Base-by-base conservation (phyloP, 1,139 yeast genomes). In the Nakaseomyces delphensis region DNA sequence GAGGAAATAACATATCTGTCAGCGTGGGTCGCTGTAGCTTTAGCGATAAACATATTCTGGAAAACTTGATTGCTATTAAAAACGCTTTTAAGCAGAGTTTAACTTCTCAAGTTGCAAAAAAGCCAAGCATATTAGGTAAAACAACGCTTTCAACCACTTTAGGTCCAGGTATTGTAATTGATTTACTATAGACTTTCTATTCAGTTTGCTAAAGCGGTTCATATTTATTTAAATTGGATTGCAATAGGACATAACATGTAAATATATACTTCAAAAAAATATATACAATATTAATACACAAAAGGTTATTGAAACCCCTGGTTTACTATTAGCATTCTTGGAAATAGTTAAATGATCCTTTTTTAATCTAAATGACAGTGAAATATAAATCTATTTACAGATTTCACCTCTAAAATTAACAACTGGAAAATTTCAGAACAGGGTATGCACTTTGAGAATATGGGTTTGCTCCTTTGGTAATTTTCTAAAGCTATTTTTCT, bases 11-110 rank as follows among this genome's bases (percentile, higher is more conserved):
- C 42, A 67, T 91, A 40, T 68, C 81, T 13, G 64, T 87, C 46
- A 80, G 93, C 7, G 74, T 89, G 28, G 97, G 87, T 3, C 76
- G 83, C 58, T 83, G 89, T 51, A 75, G 75, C 50, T 86, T 87
- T 66, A 69, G 83, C 20, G 96, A 89, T 60, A 69, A 71, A 43
- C 91, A 91, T 58, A 72, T 89, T 44, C 66, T 84, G 41, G 72
- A 73, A 45, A 91, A 91, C 63, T 70, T 91, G 46, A 68, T 76
- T 41, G 81, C 83, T 7, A 83, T 86, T 8, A 74, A 83, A 33
- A 69, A 73, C 38, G 81, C 87, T 11, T 69, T 87, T 43, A 71
- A 76, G 54, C 70, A 65, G n/a, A 70, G 79, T 31, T 73, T 83
- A 45, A 66, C 73, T 16, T 65, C 69, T 4, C 69, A 71, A 35